These are phyloP conservation scores for Alternaria consortialis DNA, from an alignment of 2,329 filamentous ascomycete species.

Conservation along the genomic window DNA sequence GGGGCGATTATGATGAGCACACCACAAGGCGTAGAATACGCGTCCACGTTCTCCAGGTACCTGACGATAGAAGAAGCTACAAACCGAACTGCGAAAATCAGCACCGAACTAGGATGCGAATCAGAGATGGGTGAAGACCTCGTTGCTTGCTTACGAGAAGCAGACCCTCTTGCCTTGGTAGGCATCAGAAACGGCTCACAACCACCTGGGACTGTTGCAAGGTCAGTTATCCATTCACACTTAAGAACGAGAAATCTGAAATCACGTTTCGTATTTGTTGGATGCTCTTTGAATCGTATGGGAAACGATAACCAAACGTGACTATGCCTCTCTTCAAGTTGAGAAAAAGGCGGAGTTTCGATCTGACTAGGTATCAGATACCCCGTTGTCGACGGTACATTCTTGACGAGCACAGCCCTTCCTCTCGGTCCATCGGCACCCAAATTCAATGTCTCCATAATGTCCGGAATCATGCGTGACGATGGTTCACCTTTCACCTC, in stretches of 20 bases:
- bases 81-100: slow-evolving; percentile 29
- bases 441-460: neutral
- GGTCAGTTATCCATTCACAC: neutral
- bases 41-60: slow-evolving; percentile 35
- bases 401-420: neutral
- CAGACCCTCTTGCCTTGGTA: slow-evolving; percentile 33
- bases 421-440: neutral
- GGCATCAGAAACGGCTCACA: slow-evolving; percentile 15
- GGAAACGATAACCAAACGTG: neutral
- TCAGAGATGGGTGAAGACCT: slow-evolving; percentile 11
- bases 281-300: neutral
- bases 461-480: neutral
- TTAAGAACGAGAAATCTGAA: neutral
- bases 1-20: slow-evolving; percentile 54
- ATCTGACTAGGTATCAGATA: neutral
- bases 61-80: slow-evolving; percentile 34
- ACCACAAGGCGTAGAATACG: slow-evolving; percentile 26
- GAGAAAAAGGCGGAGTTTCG: neutral
- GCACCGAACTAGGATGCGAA: slow-evolving; percentile 37
- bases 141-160: slow-evolving; percentile 35
- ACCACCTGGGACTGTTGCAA: neutral
- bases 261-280: neutral
- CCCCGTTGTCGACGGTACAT: neutral
- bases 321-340: neutral
- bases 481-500: neutral